These are phyloP conservation scores for Lecanicillium sp. DNA, from an alignment of 2,329 filamentous ascomycete species.

Conservation along the genomic window DNA sequence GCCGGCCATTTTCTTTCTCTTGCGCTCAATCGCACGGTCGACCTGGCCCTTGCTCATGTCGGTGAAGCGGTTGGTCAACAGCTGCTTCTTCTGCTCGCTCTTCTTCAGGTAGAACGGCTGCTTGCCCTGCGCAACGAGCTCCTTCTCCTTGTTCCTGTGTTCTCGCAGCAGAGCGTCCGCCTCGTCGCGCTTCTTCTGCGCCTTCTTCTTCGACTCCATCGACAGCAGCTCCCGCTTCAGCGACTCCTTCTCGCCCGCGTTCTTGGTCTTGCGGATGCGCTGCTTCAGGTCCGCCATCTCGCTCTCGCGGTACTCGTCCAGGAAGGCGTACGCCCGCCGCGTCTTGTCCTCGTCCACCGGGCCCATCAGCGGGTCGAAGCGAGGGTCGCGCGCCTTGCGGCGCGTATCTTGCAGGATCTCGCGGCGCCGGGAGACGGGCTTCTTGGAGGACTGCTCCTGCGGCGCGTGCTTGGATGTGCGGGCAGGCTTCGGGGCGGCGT, in stretches of 20 bases:
- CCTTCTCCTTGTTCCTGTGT: slow-evolving; percentile 78
- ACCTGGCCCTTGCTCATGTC: slow-evolving; percentile 80
- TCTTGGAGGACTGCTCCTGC: slow-evolving; percentile 73
- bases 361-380: slow-evolving; percentile 65
- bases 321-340: slow-evolving; percentile 75
- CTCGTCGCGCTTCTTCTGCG: slow-evolving; percentile 62
- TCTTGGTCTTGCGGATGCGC: slow-evolving; percentile 61
- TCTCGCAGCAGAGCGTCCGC: slow-evolving; percentile 63
- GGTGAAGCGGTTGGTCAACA: slow-evolving; percentile 72
- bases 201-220: slow-evolving; percentile 72
- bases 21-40: slow-evolving; percentile 76
- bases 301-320: slow-evolving; percentile 77
- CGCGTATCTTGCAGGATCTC: slow-evolving; percentile 55
- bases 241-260: slow-evolving; percentile 56
- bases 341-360: slow-evolving; percentile 51
- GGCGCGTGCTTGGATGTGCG: slow-evolving; percentile 81
- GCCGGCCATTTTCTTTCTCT: slow-evolving; percentile 79
- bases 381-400: slow-evolving; percentile 71
- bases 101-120: slow-evolving; percentile 90
- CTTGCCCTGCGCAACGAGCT: slow-evolving; percentile 81
- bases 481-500: not conserved
- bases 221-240: slow-evolving; percentile 69
- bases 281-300: slow-evolving; percentile 72
- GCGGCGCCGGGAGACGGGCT: slow-evolving; percentile 74
- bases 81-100: slow-evolving; percentile 81